Evolutionary conservation across 768 basidiomycete genomes (phyloP), one percentile per base, ranked within the genome.

Genomic region (Hypsizygus marmoreus): DNA sequence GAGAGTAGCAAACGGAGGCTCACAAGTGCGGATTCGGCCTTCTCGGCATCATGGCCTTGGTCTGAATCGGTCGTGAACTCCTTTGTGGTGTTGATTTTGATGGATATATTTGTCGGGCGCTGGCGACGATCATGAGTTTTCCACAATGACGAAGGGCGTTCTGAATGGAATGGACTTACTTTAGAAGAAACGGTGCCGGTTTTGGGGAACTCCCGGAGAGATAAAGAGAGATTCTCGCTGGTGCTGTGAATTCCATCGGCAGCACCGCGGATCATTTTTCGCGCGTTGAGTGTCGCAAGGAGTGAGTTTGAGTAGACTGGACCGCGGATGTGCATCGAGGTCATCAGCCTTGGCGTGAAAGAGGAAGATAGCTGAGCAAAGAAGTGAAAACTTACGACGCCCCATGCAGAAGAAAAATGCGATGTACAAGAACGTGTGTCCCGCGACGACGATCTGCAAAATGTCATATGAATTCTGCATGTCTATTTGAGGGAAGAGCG

Each of bases 381-480:
- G 25, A 40, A 25, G 20, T 24, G 23, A 16, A 14, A 14, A 73
- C 81, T 56, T 58, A 84, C 82, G 58, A 42, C 81, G 70, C 16
- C 81, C 80, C 29, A 81, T 73, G 57, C 72, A 76, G 51, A 81
- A 82, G 59, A 77, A 84, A 61, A 83, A 84, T 1, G 70, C 61
- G 35, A 82, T 76, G 48, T 83, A 84, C 42, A 81, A 58, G 64
- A 80, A 79, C 0, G 79, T 75, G 2, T 69, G 28, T 0, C 72
- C 73, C 24, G 74, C 74, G 13, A 69, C 66, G 10, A 66, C 48
- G 55, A 81, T 81, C 79, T 82, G 30, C 10, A 28, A 49, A 43
- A 42, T 37, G 13, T 12, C 34, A 30, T 24, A n/a, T 36, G 46
- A 30, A 35, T 41, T 14, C 38, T 10, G 30, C 28, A n/a, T 35